phyloP scores from a whole-genome alignment of 2,329 filamentous ascomycete genomes.

The Lithohypha guttulata region DNA sequence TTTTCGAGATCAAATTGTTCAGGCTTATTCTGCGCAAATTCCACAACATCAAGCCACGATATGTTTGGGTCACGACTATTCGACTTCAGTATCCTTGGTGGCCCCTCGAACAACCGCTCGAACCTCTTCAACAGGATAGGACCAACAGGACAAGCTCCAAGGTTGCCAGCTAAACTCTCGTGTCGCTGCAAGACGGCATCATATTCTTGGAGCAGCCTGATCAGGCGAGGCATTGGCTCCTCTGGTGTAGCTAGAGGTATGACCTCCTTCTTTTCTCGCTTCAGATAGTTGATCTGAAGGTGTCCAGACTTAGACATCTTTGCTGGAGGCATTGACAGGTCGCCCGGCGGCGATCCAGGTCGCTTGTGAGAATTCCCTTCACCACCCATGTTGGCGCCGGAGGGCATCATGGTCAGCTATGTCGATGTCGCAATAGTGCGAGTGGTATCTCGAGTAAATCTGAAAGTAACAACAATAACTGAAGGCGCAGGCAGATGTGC shows the following conservation, averaged over 20 bases:
- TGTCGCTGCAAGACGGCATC: constrained; percentile 75
- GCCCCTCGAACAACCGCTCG: constrained; percentile 73
- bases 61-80: constrained; percentile 53
- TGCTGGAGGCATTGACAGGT: constrained; percentile 30
- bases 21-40: constrained; percentile 70
- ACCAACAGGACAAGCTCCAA: constrained; percentile 72
- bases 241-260: constrained; percentile 52
- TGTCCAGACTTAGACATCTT: constrained; percentile 48
- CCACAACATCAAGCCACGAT: constrained; percentile 76
- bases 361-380: constrained; percentile 26
- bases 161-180: constrained; percentile 74
- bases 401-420: constrained; percentile 4
- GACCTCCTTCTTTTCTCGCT: constrained; percentile 50
- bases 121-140: constrained; percentile 77
- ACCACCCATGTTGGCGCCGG: constrained; percentile 3
- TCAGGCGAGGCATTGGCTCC: constrained; percentile 63
- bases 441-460: background rate
- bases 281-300: constrained; percentile 58
- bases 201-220: constrained; percentile 66
- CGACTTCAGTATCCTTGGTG: constrained; percentile 56
- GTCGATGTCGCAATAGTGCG: background rate
- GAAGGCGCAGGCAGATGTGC: constrained; percentile 8
- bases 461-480: background rate
- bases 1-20: constrained; percentile 65
- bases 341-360: constrained; percentile 35